These are phyloP conservation scores for Claviceps sp. DNA, from an alignment of 2,329 filamentous ascomycete genomes.

Conservation along the genomic window DNA sequence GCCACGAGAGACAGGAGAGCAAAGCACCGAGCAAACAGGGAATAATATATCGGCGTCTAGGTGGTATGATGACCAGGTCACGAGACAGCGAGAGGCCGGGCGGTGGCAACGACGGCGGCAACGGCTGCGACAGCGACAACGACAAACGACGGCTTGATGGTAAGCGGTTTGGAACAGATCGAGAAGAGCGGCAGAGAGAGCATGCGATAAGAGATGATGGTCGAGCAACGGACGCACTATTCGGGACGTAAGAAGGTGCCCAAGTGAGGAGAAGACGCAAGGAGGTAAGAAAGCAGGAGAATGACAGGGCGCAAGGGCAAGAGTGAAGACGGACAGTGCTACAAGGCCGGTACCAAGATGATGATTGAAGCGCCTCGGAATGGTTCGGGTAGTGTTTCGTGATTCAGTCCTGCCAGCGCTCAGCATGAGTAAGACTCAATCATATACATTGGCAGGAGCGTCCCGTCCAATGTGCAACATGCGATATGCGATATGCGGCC, in stretches of 20 bases:
- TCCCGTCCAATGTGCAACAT: neutral
- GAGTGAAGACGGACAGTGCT: conserved; percentile 1
- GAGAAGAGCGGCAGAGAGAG: neutral
- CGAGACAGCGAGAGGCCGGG: neutral
- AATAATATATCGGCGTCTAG: neutral
- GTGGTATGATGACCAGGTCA: conserved; percentile 4
- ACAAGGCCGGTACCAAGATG: neutral
- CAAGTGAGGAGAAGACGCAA: neutral
- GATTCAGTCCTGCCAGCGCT: neutral
- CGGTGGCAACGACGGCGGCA: neutral
- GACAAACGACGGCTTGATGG: neutral
- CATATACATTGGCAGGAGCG: neutral
- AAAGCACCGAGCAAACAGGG: neutral
- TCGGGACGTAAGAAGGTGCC: neutral
- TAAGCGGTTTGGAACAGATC: neutral
- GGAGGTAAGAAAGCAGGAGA: neutral
- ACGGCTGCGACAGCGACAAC: neutral
- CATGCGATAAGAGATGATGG: neutral
- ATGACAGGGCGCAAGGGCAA: neutral
- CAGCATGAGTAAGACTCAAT: neutral
- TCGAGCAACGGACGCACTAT: neutral
- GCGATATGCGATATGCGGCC: neutral
- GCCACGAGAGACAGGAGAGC: neutral
- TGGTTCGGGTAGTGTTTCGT: neutral
- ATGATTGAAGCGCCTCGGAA: neutral